These are phyloP conservation scores for Colletotrichum neosansevieriae DNA, from an alignment of 2,329 filamentous ascomycete genomes.

Conservation along the genomic window DNA sequence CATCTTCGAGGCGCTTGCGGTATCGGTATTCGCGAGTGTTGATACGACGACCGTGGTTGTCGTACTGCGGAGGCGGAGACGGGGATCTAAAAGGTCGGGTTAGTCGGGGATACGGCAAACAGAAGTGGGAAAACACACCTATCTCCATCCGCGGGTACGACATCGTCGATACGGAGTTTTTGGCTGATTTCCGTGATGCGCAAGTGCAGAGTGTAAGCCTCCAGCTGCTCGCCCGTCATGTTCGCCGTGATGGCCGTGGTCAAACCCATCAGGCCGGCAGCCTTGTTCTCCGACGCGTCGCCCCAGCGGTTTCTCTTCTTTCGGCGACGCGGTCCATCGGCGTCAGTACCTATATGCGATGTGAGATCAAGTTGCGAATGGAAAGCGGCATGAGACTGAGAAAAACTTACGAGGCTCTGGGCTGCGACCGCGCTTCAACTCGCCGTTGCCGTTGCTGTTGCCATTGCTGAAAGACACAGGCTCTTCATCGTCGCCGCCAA, in stretches of 20 bases:
- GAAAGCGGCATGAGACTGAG: neutral
- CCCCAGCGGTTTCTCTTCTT: slow-evolving; percentile 99
- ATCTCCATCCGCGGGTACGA: slow-evolving; percentile 95
- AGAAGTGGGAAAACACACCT: slow-evolving; percentile 70
- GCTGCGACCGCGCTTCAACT: slow-evolving; percentile 90
- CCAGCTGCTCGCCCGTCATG: slow-evolving; percentile 98
- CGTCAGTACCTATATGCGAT: slow-evolving; percentile 59
- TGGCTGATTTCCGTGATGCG: slow-evolving; percentile 99
- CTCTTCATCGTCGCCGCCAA: slow-evolving; percentile 73
- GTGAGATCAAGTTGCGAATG: slow-evolving; percentile 44
- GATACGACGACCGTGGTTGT: slow-evolving; percentile 99
- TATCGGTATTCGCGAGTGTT: slow-evolving; percentile 99
- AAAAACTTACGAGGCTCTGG: slow-evolving; percentile 78
- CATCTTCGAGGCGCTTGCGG: slow-evolving; percentile 96
- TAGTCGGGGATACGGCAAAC: slow-evolving; percentile 32
- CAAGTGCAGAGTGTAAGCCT: slow-evolving; percentile 95
- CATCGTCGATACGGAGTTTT: slow-evolving; percentile 98
- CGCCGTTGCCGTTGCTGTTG: slow-evolving; percentile 53
- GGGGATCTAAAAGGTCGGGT: slow-evolving; percentile 76
- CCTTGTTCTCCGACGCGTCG: slow-evolving; percentile 97
- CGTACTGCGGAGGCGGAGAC: slow-evolving; percentile 95
- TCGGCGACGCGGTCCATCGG: slow-evolving; percentile 85
- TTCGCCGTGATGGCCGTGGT: slow-evolving; percentile 96
- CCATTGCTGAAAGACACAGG: slow-evolving; percentile 45
- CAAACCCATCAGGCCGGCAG: slow-evolving; percentile 95